Conservation (phyloP, 352 stramenopile species). For the Globisporangium viniferum region DNA sequence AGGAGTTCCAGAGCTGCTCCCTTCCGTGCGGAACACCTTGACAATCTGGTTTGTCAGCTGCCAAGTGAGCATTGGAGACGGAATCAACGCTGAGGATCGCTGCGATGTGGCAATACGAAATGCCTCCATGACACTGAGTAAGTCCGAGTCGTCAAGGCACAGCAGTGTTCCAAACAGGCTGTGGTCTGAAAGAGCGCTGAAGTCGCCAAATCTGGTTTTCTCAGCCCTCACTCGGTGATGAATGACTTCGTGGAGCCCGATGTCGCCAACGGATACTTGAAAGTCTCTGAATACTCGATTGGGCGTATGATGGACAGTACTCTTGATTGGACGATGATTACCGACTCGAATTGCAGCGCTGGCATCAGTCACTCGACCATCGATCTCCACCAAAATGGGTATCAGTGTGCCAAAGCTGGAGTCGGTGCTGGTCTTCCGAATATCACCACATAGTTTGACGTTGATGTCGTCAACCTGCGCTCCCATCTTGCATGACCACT, state of each 20-base stretch:
- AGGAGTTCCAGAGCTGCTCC: neutral
- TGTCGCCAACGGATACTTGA: slow-evolving; percentile 33
- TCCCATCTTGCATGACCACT: slow-evolving; percentile 24
- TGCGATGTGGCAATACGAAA: slow-evolving; percentile 11
- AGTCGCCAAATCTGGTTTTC: slow-evolving; percentile 32
- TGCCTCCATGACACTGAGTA: slow-evolving; percentile 26
- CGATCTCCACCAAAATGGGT: slow-evolving; percentile 4
- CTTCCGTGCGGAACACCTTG: slow-evolving; percentile 34
- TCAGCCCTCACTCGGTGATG: slow-evolving; percentile 6
- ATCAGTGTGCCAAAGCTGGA: neutral
- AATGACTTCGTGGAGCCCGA: slow-evolving; percentile 33
- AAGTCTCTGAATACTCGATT: slow-evolving; percentile 33
- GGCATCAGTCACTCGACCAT: slow-evolving; percentile 15
- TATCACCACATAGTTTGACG: slow-evolving; percentile 19
- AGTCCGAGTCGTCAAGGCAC: slow-evolving; percentile 39
- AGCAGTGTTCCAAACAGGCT: slow-evolving; percentile 44
- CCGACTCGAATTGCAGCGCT: slow-evolving; percentile 30
- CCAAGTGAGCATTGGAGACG: slow-evolving; percentile 47
- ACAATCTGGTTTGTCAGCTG: slow-evolving; percentile 44
- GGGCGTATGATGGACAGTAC: slow-evolving; percentile 9
- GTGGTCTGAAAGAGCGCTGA: slow-evolving; percentile 36
- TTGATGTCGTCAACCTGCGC: slow-evolving; percentile 26
- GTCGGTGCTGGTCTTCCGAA: neutral
- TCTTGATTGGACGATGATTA: slow-evolving; percentile 38
- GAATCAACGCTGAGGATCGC: slow-evolving; percentile 10